Percentiles rank a stretch among this genome's conserved stretches.
Evolutionary conservation across 768 basidiomycete genomes (phyloP).

Genomic region (Mrakia hoshinonis): DNA sequence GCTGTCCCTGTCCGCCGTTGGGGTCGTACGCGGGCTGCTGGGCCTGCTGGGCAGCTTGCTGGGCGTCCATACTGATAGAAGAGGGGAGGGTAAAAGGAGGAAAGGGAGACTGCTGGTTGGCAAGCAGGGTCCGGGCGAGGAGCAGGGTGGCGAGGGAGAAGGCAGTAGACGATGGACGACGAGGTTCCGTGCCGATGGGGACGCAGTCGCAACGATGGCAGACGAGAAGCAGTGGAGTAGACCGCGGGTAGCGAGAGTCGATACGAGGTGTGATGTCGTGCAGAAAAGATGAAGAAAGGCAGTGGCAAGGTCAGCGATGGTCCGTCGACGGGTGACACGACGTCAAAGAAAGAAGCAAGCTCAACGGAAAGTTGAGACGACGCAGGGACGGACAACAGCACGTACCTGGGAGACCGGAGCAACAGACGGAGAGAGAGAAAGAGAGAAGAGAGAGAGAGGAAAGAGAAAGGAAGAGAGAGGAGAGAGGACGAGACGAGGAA

Average conservation of each 20-base stretch:
- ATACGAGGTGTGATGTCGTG: no score
- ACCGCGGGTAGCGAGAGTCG: no score
- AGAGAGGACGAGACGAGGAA: conserved; percentile 33
- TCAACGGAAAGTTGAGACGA: conserved; percentile 1
- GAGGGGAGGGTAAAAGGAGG: conserved; percentile 31
- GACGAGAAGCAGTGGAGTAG: not conserved
- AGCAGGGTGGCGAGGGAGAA: not conserved
- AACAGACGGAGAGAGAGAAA: conserved; percentile 29
- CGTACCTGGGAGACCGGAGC: no score
- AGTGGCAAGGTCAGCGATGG: no score
- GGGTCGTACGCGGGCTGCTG: conserved; percentile 22
- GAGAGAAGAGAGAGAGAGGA: conserved; percentile 28
- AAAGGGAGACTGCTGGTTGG: conserved; percentile 50
- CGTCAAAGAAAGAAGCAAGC: not conserved
- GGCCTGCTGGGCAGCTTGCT: conserved; percentile 5
- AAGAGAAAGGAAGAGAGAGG: conserved; percentile 41
- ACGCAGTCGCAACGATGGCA: not conserved
- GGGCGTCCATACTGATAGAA: not conserved
- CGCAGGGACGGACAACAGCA: not conserved
- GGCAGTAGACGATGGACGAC: not conserved
- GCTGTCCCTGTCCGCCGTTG: conserved; percentile 18
- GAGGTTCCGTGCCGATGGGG: not conserved
- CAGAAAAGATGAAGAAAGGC: no score
- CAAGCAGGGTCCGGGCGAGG: conserved; percentile 16
- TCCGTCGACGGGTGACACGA: not conserved